Conservation (phyloP, 331 rosid species). For the Cydonia oblonga region DNA sequence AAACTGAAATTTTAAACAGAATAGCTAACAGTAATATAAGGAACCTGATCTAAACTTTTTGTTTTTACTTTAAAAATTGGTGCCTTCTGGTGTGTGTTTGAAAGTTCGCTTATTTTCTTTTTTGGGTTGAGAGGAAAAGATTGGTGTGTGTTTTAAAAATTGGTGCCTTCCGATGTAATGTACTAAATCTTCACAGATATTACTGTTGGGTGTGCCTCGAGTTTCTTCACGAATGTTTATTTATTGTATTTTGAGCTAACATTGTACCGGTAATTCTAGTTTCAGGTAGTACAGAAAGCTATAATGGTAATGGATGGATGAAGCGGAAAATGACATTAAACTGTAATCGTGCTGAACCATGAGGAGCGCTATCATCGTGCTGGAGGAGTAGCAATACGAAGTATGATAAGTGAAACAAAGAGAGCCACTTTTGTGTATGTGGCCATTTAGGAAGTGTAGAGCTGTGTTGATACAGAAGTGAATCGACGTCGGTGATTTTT, state of each 20-base stretch:
- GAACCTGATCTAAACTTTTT: not conserved
- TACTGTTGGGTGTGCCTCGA: not conserved
- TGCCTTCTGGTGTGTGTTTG: not conserved
- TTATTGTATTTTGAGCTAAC: not conserved
- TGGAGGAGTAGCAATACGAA: not conserved
- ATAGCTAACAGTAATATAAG: not conserved
- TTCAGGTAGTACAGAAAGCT: not conserved
- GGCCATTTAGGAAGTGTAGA: conserved; percentile 14
- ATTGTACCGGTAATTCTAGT: not conserved
- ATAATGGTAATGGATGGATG: not conserved
- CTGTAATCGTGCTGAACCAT: not conserved
- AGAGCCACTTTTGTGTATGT: conserved; percentile 21
- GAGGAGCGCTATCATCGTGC: not conserved
- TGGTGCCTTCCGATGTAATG: not conserved
- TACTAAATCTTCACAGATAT: not conserved
- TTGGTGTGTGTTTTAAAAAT: too few relatives aligned
- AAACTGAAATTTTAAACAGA: not conserved
- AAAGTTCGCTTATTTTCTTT: not conserved
- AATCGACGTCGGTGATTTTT: not conserved
- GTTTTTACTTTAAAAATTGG: not conserved
- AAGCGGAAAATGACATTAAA: not conserved
- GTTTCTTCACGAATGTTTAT: not conserved
- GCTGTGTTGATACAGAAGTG: not conserved
- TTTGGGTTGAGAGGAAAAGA: not conserved
- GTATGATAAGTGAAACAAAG: not conserved